phyloP scores from a whole-genome alignment of 805 yeast genomes.

The Yarrowia sp. region DNA sequence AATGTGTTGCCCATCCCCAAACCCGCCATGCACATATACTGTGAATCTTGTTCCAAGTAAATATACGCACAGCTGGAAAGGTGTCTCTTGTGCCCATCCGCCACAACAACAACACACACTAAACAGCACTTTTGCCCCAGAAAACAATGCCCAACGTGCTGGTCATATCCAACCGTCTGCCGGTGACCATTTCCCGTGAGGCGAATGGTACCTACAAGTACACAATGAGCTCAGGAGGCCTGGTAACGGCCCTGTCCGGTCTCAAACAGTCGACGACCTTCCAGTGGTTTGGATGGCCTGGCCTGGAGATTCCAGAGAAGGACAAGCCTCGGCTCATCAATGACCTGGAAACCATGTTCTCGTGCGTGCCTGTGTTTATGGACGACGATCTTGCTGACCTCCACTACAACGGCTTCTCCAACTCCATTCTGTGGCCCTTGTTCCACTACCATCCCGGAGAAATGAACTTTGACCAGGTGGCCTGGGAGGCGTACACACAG shows the following conservation, averaged over 20 bases:
- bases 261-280: conserved; percentile 80
- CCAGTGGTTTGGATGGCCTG: conserved; percentile 99
- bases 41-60: conserved; percentile 14
- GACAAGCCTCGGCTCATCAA: conserved; percentile 72
- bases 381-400: conserved; percentile 90
- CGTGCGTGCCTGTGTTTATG: conserved; percentile 88
- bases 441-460: conserved; percentile 99
- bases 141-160: conserved; percentile 67
- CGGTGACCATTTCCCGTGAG: conserved; percentile 83
- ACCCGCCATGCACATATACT: conserved; percentile 18
- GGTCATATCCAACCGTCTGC: conserved; percentile 93
- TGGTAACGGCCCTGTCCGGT: conserved; percentile 95
- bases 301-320: conserved; percentile 79
- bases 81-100: no score
- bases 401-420: conserved; percentile 95
- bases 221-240: conserved; percentile 95
- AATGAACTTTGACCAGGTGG: conserved; percentile 95
- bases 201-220: conserved; percentile 73
- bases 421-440: conserved; percentile 95
- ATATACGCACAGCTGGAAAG: background rate
- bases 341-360: conserved; percentile 78
- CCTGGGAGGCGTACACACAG: conserved; percentile 97
- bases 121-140: background rate
- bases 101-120: background rate
- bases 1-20: conserved; percentile 1